Evolutionary conservation across 768 basidiomycete genomes (phyloP).

Genomic region (Boletus subcaerulescens): DNA sequence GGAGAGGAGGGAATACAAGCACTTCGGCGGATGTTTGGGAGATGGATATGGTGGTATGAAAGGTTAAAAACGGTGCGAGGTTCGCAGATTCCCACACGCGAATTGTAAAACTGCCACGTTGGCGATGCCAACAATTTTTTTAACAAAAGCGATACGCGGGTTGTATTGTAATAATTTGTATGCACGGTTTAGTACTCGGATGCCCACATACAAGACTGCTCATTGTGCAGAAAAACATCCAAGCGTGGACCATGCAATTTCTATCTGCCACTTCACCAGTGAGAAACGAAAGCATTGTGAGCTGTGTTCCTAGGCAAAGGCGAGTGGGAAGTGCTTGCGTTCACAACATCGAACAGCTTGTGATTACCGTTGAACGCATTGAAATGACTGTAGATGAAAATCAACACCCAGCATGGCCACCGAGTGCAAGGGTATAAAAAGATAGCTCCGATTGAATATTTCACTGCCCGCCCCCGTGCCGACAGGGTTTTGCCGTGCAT

Average conservation of each 20-base stretch:
- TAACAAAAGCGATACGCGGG: background rate
- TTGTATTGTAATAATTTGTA: slow-evolving; percentile 21
- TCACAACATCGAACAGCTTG: slow-evolving; percentile 20
- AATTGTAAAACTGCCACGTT: background rate
- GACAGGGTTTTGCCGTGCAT: slow-evolving; percentile 4
- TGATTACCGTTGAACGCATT: too few relatives aligned
- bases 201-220: slow-evolving; percentile 46
- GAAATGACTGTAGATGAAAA: too few relatives aligned
- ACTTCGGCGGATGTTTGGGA: background rate
- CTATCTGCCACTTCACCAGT: slow-evolving; percentile 74
- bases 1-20: slow-evolving; percentile 4
- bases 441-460: slow-evolving; percentile 25
- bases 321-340: slow-evolving; percentile 40
- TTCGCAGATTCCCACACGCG: slow-evolving; percentile 29
- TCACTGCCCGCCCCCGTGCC: slow-evolving; percentile 22
- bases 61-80: slow-evolving; percentile 15
- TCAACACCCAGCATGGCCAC: too few relatives aligned
- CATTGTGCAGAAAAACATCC: slow-evolving; percentile 49
- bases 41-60: slow-evolving; percentile 1
- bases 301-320: slow-evolving; percentile 79
- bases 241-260: slow-evolving; percentile 70
- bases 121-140: background rate
- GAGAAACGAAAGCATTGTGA: slow-evolving; percentile 71
- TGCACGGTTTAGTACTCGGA: slow-evolving; percentile 77
- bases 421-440: background rate